These are phyloP conservation scores for Tetracentron sinense DNA, from an alignment of 164 flowering plant genomes.

Conservation along the genomic window DNA sequence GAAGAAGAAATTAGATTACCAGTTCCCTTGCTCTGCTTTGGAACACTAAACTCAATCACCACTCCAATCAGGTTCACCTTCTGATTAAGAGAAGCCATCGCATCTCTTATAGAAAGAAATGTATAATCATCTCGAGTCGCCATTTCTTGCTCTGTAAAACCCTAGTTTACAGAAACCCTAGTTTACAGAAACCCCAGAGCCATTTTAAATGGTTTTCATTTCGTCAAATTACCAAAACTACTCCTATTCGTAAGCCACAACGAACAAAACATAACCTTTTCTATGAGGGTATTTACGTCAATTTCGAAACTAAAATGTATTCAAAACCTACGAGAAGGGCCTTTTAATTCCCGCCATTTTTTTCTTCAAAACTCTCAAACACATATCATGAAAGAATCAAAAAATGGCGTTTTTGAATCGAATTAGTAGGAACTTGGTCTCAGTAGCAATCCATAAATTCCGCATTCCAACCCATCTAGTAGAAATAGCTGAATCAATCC, in stretches of 20 bases:
- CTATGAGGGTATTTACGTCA: no score
- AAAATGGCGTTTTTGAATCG: constrained; percentile 7
- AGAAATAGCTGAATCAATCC: constrained; percentile 1
- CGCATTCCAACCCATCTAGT: background rate
- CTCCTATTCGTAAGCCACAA: no score
- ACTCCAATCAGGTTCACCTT: constrained; percentile 52
- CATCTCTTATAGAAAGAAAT: constrained; percentile 42
- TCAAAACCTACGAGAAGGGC: no score
- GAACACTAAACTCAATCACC: constrained; percentile 39
- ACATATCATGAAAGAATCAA: background rate
- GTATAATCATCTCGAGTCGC: constrained; percentile 33
- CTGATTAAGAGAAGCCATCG: constrained; percentile 37
- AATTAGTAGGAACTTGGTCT: background rate
- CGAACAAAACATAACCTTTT: no score
- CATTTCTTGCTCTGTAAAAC: constrained; percentile 16
- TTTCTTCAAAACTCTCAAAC: no score
- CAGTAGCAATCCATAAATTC: background rate
- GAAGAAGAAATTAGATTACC: constrained; percentile 28
- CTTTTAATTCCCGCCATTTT: no score
- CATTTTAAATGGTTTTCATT: no score
- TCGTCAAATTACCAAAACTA: no score
- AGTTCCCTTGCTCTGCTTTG: constrained; percentile 45
- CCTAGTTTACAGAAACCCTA: no score
- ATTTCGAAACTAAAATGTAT: no score
- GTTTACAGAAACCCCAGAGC: no score